A percentile compares a stretch with the other conserved stretches of the same genome.
phyloP scores from a whole-genome alignment of 768 basidiomycete species.

The Lepiota venenata region DNA sequence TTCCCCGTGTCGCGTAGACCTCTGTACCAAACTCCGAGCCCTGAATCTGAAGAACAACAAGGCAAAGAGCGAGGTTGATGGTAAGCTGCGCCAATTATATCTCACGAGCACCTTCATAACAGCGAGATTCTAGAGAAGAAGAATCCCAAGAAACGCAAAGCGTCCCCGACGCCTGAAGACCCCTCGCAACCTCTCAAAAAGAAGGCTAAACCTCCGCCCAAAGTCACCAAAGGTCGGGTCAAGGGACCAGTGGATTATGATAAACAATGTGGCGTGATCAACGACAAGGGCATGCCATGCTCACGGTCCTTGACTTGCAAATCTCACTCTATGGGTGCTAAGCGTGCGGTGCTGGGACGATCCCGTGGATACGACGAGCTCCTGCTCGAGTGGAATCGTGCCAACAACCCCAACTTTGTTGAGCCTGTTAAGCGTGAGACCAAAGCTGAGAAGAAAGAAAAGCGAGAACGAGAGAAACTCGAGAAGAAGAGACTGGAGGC shows the following conservation, averaged over 20 bases:
- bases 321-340: conserved; percentile 96
- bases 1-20: conserved; percentile 36
- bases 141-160: conserved; percentile 74
- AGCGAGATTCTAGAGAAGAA: conserved; percentile 30
- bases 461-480: conserved; percentile 74
- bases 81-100: conserved; percentile 20
- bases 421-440: conserved; percentile 85
- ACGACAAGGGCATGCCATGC: conserved; percentile 90
- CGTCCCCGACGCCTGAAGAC: conserved; percentile 68
- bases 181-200: conserved; percentile 69
- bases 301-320: conserved; percentile 97
- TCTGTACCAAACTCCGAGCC: conserved; percentile 57
- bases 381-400: conserved; percentile 88
- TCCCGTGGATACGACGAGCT: conserved; percentile 83
- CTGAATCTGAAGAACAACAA: conserved; percentile 53
- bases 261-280: conserved; percentile 95
- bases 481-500: conserved; percentile 76
- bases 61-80: conserved; percentile 50
- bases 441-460: conserved; percentile 85
- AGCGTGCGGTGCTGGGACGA: conserved; percentile 87
- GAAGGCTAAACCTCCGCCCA: conserved; percentile 65
- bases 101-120: not conserved
- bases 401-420: conserved; percentile 83
- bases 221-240: conserved; percentile 73
- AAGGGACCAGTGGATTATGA: conserved; percentile 90